Base-by-base conservation (phyloP, 441 rosid genomes). In the Erodium texanum region DNA sequence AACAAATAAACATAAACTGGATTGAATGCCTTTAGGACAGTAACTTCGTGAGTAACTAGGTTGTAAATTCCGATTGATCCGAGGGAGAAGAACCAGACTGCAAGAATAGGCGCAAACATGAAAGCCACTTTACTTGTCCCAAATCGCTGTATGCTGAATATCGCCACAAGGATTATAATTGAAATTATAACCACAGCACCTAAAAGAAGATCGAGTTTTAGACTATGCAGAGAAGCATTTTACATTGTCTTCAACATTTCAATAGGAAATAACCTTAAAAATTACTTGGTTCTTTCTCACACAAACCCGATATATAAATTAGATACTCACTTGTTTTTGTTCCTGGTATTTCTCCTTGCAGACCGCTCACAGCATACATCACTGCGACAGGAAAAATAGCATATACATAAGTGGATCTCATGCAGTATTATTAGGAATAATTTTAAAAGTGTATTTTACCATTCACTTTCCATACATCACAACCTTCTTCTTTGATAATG, bases 351-450 rank as follows among this genome's bases (percentile, higher is more conserved):
- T 87, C 68, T 65, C 87, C 93, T 78, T 85, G 96, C 50, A 94
- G 84, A 75, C 99, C 97, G 75, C 97, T 93, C 75, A 89, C 88
- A 68, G 99, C 99, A 69, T 96, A 93, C 96, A 91, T 91, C 78
- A 93, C 96, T 93, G 84, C 86, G 83, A 69, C 24, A 71, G 16
- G n/a, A 61, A 61, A 82, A 74, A 43, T 16, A 32, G 52, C 34
- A 67, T 61, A 45, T 50, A 52, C 1, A 67, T 74, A 24, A 68
- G 76, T 22, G 64, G 34, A 52, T 58, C 43, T 1, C 4, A 4
- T 27, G 4, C 29, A 27, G 29, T 27, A 27, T 27, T 27, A 72
- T 18, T 24, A n/a, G n/a, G n/a, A n/a, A n/a, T n/a, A n/a, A n/a
- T n/a, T n/a, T n/a, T n/a, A n/a, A n/a, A n/a, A n/a, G n/a, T n/a